Conservation (phyloP, 108 stramenopile species). For the Fragilariopsis cylindrus region DNA sequence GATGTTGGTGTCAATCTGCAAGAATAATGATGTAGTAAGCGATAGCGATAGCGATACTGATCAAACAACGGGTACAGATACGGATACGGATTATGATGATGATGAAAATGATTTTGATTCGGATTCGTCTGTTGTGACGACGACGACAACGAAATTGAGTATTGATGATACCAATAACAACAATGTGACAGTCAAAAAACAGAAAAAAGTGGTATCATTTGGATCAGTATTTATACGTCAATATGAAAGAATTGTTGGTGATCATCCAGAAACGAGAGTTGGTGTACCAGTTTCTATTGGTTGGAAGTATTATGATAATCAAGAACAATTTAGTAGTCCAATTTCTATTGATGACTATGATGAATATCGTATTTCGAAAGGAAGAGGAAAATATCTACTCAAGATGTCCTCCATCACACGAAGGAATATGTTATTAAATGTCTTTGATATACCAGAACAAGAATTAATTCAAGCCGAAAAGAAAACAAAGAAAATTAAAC, state of each 20-base stretch:
- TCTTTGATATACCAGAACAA: constrained; percentile 43
- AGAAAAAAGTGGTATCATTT: constrained; percentile 28
- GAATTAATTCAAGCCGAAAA: constrained; percentile 40
- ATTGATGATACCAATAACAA: neutral
- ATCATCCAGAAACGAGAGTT: constrained; percentile 52
- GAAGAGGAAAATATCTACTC: constrained; percentile 21
- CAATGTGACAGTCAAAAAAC: neutral
- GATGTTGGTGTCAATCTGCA: no score
- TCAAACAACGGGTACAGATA: neutral
- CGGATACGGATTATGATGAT: neutral
- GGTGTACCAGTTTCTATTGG: constrained; percentile 63
- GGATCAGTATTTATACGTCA: constrained; percentile 43
- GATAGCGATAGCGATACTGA: neutral
- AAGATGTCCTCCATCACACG: constrained; percentile 35
- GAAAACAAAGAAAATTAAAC: constrained; percentile 39
- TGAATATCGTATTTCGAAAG: constrained; percentile 30
- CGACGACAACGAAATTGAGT: neutral
- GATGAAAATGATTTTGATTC: neutral
- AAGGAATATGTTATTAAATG: constrained; percentile 48
- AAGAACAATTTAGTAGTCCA: neutral
- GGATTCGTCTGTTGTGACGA: neutral
- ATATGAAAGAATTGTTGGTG: constrained; percentile 55
- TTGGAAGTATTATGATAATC: constrained; percentile 51
- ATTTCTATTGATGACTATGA: constrained; percentile 55
- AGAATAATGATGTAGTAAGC: no score